A percentile compares a stretch with the other conserved stretches of the same genome.
Evolutionary conservation across 78 protist species (phyloP).

Genomic region (Parvularia atlantis): DNA sequence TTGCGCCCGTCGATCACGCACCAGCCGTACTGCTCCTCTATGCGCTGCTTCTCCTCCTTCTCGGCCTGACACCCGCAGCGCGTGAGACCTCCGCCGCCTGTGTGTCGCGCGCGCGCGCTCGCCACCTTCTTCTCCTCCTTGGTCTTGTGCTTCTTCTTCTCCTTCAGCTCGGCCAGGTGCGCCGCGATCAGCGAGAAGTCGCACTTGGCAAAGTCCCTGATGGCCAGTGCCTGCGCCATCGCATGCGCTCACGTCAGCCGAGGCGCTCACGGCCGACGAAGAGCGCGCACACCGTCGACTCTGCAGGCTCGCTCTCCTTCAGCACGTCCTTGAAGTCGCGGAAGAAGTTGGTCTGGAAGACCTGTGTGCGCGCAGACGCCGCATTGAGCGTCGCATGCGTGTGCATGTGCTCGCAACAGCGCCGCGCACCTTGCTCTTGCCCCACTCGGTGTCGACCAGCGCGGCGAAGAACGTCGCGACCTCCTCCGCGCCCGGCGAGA

Average conservation of each 20-base stretch:
- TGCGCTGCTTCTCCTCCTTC: background rate
- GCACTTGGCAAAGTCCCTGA: constrained; percentile 35
- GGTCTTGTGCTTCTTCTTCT: constrained; percentile 36
- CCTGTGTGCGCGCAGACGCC: no score
- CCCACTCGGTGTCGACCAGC: constrained; percentile 73
- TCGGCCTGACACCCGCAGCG: background rate
- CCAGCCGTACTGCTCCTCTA: background rate
- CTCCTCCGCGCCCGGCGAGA: constrained; percentile 70
- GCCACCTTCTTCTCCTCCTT: constrained; percentile 60
- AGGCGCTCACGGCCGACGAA: background rate
- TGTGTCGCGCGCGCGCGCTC: background rate
- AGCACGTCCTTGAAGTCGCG: constrained; percentile 28
- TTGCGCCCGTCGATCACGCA: constrained; percentile 75
- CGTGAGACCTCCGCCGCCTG: background rate
- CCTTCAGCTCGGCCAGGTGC: constrained; percentile 31
- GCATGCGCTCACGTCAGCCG: background rate
- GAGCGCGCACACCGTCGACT: background rate
- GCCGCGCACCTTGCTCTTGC: constrained; percentile 41
- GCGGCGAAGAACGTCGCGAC: constrained; percentile 81
- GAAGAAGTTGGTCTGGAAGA: constrained; percentile 79
- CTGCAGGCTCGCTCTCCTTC: background rate
- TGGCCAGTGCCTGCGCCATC: background rate
- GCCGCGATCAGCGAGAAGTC: constrained; percentile 74
- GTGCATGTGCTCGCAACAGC: no score
- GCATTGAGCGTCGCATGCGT: no score